Base-by-base conservation (phyloP, 2,329 filamentous ascomycete genomes). In the Ceratocystis destructans region DNA sequence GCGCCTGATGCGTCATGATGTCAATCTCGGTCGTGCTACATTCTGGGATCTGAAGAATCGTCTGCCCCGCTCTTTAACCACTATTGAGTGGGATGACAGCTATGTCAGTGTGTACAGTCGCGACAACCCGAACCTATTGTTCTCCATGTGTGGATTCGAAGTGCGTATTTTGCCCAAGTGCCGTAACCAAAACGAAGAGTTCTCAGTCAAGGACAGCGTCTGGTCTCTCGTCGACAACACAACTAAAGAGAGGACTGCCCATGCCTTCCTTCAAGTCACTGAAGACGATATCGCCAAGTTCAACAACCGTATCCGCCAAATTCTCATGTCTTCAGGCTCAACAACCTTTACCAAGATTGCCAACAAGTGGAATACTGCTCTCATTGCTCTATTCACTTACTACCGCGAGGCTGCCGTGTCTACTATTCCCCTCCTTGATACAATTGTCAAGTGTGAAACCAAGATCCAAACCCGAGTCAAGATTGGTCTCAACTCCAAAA, bases 31-130 rank as follows among this genome's bases (percentile, higher is more conserved):
- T 53, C 87, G 95, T 68, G 95, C 95, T 68, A 94, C 96, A 1
- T 99, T 99, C 79, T 99, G 94, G 94, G 93, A 99, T 74, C 77
- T 99, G 75, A 97, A 99, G 82, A 99, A 99, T 75, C 87, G 94
- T 50, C 80, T 99, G 66, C 95, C 94, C 28, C 84, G 94, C 71
- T 96, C 92, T 1, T 86, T 99, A 57, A 99, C 94, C 0, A 99
- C 94, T 0, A 95, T 99, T 68, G 94, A 99, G 70, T 99, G 94
- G 94, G 94, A 99, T 71, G 94, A 99, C 74, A 97, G 94, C 0
- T 99, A 99, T 73, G 89, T 91, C 31, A 97, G 93, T 72, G 94
- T 99, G 8, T 99, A 99, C 80, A 97, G 93, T 75, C 86, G 90
- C 70, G 94, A 99, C 77, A 99, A 99, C 73, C 94, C 95, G 1